A percentile compares a stretch with the other conserved stretches of the same genome.
These are phyloP conservation scores for Cylindrodendrum hubeiense DNA, from an alignment of 2,329 filamentous ascomycete species.

Conservation along the genomic window DNA sequence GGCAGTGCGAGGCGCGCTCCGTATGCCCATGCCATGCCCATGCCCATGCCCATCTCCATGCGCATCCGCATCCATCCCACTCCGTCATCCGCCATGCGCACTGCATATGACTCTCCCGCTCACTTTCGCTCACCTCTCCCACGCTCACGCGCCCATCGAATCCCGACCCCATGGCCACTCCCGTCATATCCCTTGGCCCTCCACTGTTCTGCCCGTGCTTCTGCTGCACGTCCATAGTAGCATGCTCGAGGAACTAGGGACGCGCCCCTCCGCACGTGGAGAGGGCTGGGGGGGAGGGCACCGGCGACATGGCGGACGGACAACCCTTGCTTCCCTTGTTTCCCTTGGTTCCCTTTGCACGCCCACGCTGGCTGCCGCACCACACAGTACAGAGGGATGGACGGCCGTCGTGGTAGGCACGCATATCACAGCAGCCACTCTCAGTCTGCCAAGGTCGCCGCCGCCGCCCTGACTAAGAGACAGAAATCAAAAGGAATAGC, in stretches of 20 bases:
- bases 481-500: not conserved
- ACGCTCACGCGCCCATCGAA: not conserved
- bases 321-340: slow-evolving; percentile 10
- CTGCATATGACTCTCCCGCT: not conserved
- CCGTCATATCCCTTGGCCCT: not conserved
- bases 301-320: slow-evolving; percentile 19
- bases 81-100: not conserved
- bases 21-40: not conserved
- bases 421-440: not conserved
- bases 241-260: slow-evolving; percentile 14
- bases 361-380: not conserved
- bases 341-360: not conserved
- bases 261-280: slow-evolving; percentile 33
- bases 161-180: not conserved
- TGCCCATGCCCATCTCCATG: not conserved
- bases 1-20: not conserved
- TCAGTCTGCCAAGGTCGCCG: not conserved
- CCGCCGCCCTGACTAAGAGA: slow-evolving; percentile 1
- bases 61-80: slow-evolving; percentile 4
- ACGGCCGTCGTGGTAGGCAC: not conserved
- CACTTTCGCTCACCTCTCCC: not conserved
- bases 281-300: slow-evolving; percentile 14
- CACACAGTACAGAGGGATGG: not conserved
- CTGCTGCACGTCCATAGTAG: slow-evolving; percentile 15
- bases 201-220: not conserved